Evolutionary conservation across 495 filamentous ascomycete species (phyloP), one percentile per base, ranked within the genome.

Genomic region (Aspergillus affinis): DNA sequence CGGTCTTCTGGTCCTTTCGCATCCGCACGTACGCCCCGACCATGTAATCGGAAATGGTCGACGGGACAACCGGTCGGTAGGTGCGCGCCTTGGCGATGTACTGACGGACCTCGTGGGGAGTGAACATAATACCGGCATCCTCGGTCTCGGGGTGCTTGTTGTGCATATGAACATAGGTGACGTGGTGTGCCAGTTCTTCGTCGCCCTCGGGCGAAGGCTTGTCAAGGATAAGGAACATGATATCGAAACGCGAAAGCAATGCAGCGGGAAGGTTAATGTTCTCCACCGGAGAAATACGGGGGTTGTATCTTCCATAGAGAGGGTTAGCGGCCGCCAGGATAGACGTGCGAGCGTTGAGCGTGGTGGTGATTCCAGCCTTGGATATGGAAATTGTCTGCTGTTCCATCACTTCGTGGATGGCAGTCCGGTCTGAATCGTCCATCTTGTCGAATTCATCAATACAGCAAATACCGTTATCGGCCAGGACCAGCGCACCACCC

Each of bases 361-460:
- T 93, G 13, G 94, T 98, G 48, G 86, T 94, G 72, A 98, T 98
- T 61, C 94, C 94, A 18, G 94, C 94, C 80, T 98, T 98, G 63
- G 93, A 96, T 64, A 98, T 98, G 57, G 91, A 96, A 58, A 98
- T 98, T 52, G 94, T 98, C 75, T 98, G 94, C 71, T 98, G 94
- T 69, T 98, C 94, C 94, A 98, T 98, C 30, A 98, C 94, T 86
- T 98, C 94, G 82, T 98, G 94, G 69, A 98, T 98, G 29, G 95
- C 95, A 0, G 94, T 98, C 59, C 94, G 84, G 73, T 98, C 95
- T 55, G 84, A 82, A 70, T 98, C 94, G 70, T 98, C 95, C 94
- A 98, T 98, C 78, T 98, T 98, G 81, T 98, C 94, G 70, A 98
- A 98, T 72, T 98, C 94, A 79, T 98, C 94, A 75, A 98, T 98